These are phyloP conservation scores for Diaporthe sp. DNA, from an alignment of 2,329 filamentous ascomycete species.

Conservation along the genomic window DNA sequence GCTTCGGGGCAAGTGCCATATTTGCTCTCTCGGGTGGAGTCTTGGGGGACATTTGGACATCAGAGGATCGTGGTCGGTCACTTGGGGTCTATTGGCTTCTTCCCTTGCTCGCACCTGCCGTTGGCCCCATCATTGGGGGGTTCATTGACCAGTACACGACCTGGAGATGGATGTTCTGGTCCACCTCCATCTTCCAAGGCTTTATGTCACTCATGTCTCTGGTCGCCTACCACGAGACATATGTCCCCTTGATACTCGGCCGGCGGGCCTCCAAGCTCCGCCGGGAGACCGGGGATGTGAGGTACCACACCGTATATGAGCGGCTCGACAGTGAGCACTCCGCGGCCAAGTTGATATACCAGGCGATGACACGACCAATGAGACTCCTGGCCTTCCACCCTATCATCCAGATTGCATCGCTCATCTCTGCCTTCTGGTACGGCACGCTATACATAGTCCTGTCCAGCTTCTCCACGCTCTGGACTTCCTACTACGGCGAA, in stretches of 20 bases:
- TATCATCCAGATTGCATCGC: constrained; percentile 69
- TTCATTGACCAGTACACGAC: constrained; percentile 53
- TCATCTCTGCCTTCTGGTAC: constrained; percentile 72
- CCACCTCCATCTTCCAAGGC: constrained; percentile 57
- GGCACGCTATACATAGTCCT: constrained; percentile 76
- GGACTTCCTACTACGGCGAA: constrained; percentile 68
- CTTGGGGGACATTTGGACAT: constrained; percentile 61
- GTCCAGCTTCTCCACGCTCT: constrained; percentile 69
- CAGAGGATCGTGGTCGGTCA: constrained; percentile 60
- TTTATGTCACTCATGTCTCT: constrained; percentile 53
- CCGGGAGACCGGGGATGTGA: constrained; percentile 26
- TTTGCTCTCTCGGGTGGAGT: constrained; percentile 63
- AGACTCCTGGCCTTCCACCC: constrained; percentile 70
- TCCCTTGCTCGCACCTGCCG: constrained; percentile 56
- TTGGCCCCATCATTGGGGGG: constrained; percentile 57
- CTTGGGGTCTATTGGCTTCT: constrained; percentile 55
- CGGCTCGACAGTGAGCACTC: constrained; percentile 51
- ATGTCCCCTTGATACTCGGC: constrained; percentile 52
- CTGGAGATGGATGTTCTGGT: constrained; percentile 62
- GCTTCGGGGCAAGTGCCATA: constrained; percentile 62
- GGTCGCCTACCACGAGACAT: constrained; percentile 55
- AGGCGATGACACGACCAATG: constrained; percentile 67
- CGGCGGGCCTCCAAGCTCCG: constrained; percentile 5
- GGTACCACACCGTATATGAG: constrained; percentile 56
- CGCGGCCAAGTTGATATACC: constrained; percentile 43